phyloP scores from a whole-genome alignment of 1,284 basidiomycete genomes.

The Sparassis latifolia region DNA sequence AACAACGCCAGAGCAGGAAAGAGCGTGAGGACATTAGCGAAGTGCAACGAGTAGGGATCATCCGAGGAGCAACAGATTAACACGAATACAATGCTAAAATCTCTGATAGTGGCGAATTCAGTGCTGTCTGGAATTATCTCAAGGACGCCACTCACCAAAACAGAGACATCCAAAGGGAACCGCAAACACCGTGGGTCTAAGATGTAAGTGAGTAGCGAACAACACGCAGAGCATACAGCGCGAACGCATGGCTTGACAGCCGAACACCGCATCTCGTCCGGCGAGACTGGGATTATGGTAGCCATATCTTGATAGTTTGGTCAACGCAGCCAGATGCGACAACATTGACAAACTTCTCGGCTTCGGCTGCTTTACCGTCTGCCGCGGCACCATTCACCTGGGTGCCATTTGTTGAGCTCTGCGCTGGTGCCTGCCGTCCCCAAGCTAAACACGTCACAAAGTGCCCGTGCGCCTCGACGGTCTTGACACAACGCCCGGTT shows the following conservation, averaged over 20 bases:
- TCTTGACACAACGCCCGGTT: constrained; percentile 60
- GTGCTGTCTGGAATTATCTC: not conserved
- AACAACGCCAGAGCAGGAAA: not conserved
- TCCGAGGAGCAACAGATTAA: not conserved
- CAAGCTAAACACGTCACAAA: constrained; percentile 65
- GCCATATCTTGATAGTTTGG: constrained; percentile 34
- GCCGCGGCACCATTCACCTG: constrained; percentile 27
- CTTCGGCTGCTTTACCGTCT: constrained; percentile 12
- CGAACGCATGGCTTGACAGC: not conserved
- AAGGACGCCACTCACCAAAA: not conserved
- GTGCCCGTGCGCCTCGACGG: constrained; percentile 65
- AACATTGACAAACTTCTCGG: constrained; percentile 49
- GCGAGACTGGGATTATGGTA: constrained; percentile 13
- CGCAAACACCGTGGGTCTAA: constrained; percentile 1
- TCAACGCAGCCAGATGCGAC: constrained; percentile 63
- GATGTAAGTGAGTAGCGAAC: not conserved
- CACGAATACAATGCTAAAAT: not conserved
- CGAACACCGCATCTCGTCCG: not conserved
- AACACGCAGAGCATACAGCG: not conserved
- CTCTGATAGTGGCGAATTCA: not conserved
- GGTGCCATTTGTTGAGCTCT: constrained; percentile 29
- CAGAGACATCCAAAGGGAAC: constrained; percentile 1
- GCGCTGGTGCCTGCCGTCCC: constrained; percentile 46
- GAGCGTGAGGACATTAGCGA: constrained; percentile 1
- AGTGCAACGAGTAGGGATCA: not conserved